Conservation (phyloP, 306 rosid species). For the Sicyos baderoa region DNA sequence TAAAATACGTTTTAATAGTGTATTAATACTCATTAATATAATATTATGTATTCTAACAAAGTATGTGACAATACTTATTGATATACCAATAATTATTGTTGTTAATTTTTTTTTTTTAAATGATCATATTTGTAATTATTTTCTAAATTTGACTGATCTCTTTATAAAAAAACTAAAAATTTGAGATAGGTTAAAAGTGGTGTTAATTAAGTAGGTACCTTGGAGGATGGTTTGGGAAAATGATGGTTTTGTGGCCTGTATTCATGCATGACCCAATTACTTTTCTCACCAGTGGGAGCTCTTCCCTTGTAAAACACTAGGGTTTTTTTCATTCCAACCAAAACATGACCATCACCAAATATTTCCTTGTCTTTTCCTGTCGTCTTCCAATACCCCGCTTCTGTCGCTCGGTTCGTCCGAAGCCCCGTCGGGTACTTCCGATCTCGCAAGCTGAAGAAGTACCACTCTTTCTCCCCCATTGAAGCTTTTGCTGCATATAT, state of each 20-base stretch:
- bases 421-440: conserved; percentile 87
- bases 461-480: conserved; percentile 93
- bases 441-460: conserved; percentile 73
- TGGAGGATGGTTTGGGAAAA: conserved; percentile 37
- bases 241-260: conserved; percentile 57
- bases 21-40: too few species aligned
- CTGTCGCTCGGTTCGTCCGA: conserved; percentile 80
- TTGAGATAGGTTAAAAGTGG: neutral
- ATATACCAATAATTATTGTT: too few species aligned
- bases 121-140: too few species aligned
- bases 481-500: conserved; percentile 54
- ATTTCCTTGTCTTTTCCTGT: conserved; percentile 93
- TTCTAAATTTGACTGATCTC: too few species aligned
- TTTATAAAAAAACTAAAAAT: too few species aligned
- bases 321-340: conserved; percentile 93
- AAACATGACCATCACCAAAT: conserved; percentile 24
- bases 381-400: conserved; percentile 92
- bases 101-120: too few species aligned
- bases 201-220: conserved; percentile 31
- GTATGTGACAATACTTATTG: too few species aligned
- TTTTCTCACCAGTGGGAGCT: conserved; percentile 91
- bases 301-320: conserved; percentile 86
- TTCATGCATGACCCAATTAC: conserved; percentile 97
- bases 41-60: too few species aligned
- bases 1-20: too few species aligned